Conservation (phyloP, 192 early-diverging fungal genomes). For the Funneliformis mosseae region DNA sequence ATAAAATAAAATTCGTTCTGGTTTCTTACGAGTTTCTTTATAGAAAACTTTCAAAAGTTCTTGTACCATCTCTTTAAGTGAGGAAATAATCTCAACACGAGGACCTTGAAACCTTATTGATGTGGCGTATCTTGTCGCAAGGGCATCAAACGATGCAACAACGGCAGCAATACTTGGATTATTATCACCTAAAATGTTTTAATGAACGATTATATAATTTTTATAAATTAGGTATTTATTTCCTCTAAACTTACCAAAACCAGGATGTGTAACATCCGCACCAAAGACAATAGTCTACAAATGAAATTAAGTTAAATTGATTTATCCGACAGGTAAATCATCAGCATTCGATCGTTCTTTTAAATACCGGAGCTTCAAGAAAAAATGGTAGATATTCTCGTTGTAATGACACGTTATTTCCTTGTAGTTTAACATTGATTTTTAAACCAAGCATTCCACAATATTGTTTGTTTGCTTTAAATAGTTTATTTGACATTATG, state of each 20-base stretch:
- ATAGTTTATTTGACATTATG: slow-evolving; percentile 45
- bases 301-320: neutral
- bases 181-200: slow-evolving; percentile 18
- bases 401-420: slow-evolving; percentile 72
- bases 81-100: slow-evolving; percentile 64
- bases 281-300: slow-evolving; percentile 83
- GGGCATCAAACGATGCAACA: slow-evolving; percentile 53
- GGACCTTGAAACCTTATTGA: slow-evolving; percentile 61
- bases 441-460: slow-evolving; percentile 90
- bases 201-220: neutral
- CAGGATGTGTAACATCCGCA: slow-evolving; percentile 89
- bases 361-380: slow-evolving; percentile 48
- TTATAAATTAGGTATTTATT: neutral
- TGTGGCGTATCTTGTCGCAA: slow-evolving; percentile 60
- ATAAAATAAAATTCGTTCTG: slow-evolving; percentile 74
- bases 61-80: slow-evolving; percentile 60
- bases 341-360: too few species aligned
- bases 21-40: slow-evolving; percentile 60
- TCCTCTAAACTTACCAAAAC: slow-evolving; percentile 52
- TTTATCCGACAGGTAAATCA: neutral
- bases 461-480: slow-evolving; percentile 63
- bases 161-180: slow-evolving; percentile 27
- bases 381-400: slow-evolving; percentile 64
- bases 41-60: slow-evolving; percentile 67
- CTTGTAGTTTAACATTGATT: slow-evolving; percentile 85